phyloP scores from a whole-genome alignment of 73 alveolate genomes.

The Blepharisma japonicum region DNA sequence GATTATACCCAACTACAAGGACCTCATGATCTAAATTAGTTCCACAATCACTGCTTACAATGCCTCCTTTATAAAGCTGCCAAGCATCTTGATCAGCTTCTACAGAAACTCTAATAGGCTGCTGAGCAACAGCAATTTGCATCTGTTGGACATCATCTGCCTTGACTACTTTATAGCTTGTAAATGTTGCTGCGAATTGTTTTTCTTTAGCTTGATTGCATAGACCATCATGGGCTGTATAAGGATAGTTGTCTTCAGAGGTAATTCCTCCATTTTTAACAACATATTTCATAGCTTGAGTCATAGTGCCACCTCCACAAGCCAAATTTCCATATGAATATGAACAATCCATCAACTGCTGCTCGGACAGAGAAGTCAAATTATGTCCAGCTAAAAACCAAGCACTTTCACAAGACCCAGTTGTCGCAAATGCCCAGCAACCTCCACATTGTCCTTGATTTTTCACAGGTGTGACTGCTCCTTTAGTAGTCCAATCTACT shows the following conservation, averaged over 20 bases:
- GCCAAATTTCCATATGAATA: conserved; percentile 39
- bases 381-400: conserved; percentile 22
- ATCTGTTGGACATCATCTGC: conserved; percentile 38
- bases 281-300: conserved; percentile 30
- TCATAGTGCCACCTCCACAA: conserved; percentile 65
- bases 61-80: conserved; percentile 61
- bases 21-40: conserved; percentile 75
- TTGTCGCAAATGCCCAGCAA: conserved; percentile 88
- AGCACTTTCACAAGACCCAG: conserved; percentile 55
- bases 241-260: conserved; percentile 76
- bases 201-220: conserved; percentile 19
- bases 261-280: conserved; percentile 36
- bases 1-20: conserved; percentile 67
- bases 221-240: conserved; percentile 51
- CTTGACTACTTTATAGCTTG: background rate
- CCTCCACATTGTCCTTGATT: conserved; percentile 83
- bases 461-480: conserved; percentile 61
- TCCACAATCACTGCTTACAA: conserved; percentile 44
- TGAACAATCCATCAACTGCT: conserved; percentile 66
- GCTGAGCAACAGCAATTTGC: conserved; percentile 52
- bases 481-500: conserved; percentile 70
- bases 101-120: conserved; percentile 72
- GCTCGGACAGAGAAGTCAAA: conserved; percentile 43
- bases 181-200: background rate
- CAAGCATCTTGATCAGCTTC: conserved; percentile 57